Conservation (phyloP, 371 early-diverging fungal genomes). For the Mortierella sp. region DNA sequence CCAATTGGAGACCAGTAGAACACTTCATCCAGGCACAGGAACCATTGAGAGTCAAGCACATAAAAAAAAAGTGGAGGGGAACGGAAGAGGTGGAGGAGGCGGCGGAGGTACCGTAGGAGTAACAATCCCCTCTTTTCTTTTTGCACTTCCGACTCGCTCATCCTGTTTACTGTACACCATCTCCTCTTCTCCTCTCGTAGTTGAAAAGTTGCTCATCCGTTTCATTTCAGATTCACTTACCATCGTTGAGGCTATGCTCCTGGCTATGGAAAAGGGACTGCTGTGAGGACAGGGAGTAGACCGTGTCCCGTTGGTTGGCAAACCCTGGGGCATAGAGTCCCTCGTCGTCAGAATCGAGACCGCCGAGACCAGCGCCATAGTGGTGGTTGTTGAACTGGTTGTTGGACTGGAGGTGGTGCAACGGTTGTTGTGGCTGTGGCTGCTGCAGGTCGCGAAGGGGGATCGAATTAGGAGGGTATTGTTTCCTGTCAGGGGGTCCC, state of each 20-base stretch:
- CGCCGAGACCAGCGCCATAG: conserved; percentile 24
- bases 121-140: not conserved
- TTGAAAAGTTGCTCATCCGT: too few relatives aligned
- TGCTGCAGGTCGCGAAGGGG: conserved; percentile 27
- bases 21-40: not conserved
- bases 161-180: too few relatives aligned
- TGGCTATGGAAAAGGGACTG: conserved; percentile 35
- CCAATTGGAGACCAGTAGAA: conserved; percentile 5
- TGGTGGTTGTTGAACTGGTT: conserved; percentile 35
- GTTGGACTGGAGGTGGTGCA: not conserved
- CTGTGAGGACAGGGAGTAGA: conserved; percentile 33
- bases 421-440: not conserved
- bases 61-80: not conserved
- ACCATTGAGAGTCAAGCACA: not conserved
- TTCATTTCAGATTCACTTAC: conserved; percentile 12
- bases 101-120: too few relatives aligned
- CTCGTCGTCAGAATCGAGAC: conserved; percentile 35
- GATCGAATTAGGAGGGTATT: conserved; percentile 25
- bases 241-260: conserved; percentile 17
- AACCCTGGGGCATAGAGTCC: conserved; percentile 19
- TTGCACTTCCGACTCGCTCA: not conserved
- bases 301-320: conserved; percentile 31
- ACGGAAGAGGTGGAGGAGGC: too few relatives aligned
- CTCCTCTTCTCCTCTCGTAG: not conserved
- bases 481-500: not conserved